Evolutionary conservation across 768 basidiomycete genomes (phyloP).

Genomic region (Lactarius sp.): DNA sequence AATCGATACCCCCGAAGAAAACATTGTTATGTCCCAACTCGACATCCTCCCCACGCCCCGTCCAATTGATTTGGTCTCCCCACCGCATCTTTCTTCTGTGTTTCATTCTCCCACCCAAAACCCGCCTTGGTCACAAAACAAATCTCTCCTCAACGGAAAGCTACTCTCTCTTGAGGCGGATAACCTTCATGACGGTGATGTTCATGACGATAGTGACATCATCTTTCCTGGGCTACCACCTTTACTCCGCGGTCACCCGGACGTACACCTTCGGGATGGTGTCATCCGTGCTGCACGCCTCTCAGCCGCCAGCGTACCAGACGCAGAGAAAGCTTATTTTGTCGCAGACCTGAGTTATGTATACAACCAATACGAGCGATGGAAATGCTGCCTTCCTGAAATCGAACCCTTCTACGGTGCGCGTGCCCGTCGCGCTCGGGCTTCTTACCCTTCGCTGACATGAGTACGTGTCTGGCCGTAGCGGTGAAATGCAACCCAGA

Average conservation of each 20-base stretch:
- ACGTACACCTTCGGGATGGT: conserved; percentile 71
- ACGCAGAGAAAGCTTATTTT: conserved; percentile 94
- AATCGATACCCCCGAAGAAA: neutral
- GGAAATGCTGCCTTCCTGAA: conserved; percentile 70
- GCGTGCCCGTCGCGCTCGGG: conserved; percentile 35
- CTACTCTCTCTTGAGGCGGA: neutral
- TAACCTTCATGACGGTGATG: neutral
- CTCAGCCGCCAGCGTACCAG: conserved; percentile 48
- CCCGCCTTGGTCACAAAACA: conserved; percentile 3
- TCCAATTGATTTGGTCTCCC: conserved; percentile 32
- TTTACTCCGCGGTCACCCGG: conserved; percentile 62
- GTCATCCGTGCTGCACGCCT: conserved; percentile 59
- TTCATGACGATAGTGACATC: conserved; percentile 33
- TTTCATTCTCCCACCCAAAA: conserved; percentile 27
- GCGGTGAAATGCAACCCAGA: conserved; percentile 99
- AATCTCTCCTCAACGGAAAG: neutral
- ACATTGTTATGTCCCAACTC: conserved; percentile 50
- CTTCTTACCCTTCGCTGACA: conserved; percentile 55
- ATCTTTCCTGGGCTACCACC: conserved; percentile 63
- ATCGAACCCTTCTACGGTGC: conserved; percentile 93
- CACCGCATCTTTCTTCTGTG: conserved; percentile 18
- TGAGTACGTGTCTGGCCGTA: conserved; percentile 34
- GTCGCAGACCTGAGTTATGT: conserved; percentile 90
- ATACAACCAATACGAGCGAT: conserved; percentile 78
- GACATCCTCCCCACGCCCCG: conserved; percentile 41